phyloP scores from a whole-genome alignment of 768 basidiomycete genomes.

The Podaxis rugospora region DNA sequence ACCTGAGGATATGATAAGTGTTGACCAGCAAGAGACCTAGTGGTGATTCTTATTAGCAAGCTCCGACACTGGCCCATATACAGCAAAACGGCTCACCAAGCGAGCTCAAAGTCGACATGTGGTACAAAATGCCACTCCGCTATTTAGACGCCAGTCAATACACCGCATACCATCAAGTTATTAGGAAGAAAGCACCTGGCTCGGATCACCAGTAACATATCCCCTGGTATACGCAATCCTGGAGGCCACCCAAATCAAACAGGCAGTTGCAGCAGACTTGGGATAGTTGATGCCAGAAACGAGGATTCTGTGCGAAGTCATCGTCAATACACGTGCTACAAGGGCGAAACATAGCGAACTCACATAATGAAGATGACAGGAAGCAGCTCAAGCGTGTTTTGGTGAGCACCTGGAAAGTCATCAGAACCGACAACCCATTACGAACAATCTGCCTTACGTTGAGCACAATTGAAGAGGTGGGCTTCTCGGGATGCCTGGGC shows the following conservation, averaged over 20 bases:
- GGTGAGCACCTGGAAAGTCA: constrained; percentile 49
- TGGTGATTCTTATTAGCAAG: background rate
- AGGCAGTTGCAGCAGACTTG: background rate
- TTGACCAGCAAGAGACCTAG: background rate
- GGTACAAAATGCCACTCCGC: background rate
- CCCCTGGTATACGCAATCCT: constrained; percentile 6
- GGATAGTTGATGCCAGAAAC: constrained; percentile 2
- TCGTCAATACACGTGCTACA: background rate
- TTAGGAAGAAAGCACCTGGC: background rate
- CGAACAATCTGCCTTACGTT: constrained; percentile 40
- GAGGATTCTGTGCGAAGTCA: background rate
- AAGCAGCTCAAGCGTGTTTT: constrained; percentile 53
- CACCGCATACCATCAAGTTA: background rate
- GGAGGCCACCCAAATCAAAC: background rate
- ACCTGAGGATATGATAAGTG: background rate
- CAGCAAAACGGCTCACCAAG: background rate
- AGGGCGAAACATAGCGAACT: background rate
- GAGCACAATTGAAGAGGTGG: constrained; percentile 63
- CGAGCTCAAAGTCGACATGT: background rate
- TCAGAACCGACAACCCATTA: background rate
- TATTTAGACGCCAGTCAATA: background rate
- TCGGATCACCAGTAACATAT: constrained; percentile 9
- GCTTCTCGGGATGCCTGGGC: constrained; percentile 47
- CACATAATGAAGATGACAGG: constrained; percentile 42
- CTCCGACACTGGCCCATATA: background rate